phyloP scores from a whole-genome alignment of 139 green algal species.

The Diplosphaera chodatii region DNA sequence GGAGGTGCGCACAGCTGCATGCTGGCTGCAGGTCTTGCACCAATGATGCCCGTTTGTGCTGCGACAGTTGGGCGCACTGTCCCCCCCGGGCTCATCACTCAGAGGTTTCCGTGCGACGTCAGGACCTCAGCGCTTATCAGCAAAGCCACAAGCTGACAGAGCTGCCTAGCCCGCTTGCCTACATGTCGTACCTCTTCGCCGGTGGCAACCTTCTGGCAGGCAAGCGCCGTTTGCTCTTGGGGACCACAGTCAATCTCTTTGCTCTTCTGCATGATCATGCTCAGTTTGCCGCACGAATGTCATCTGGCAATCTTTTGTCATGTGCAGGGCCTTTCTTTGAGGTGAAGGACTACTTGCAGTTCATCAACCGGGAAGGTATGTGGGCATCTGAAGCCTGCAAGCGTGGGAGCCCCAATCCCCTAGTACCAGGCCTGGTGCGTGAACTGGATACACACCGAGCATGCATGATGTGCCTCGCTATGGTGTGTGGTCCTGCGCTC shows the following conservation, averaged over 20 bases:
- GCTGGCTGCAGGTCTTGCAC: too few relatives aligned
- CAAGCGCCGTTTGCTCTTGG: neutral
- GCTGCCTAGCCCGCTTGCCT: constrained; percentile 60
- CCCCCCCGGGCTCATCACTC: neutral
- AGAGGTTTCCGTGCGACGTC: neutral
- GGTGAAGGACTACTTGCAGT: constrained; percentile 67
- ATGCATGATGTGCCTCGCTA: too few relatives aligned
- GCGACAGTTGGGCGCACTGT: too few relatives aligned
- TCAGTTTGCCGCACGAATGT: too few relatives aligned
- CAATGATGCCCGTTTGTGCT: too few relatives aligned
- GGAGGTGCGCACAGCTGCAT: constrained; percentile 10
- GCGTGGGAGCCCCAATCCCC: constrained; percentile 16
- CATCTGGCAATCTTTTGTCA: too few relatives aligned
- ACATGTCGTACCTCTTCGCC: constrained; percentile 63
- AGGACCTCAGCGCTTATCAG: constrained; percentile 23
- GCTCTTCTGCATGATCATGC: too few relatives aligned
- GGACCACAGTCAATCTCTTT: too few relatives aligned
- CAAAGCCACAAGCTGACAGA: constrained; percentile 18
- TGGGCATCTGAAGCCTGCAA: constrained; percentile 12
- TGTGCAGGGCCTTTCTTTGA: constrained; percentile 67
- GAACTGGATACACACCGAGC: too few relatives aligned
- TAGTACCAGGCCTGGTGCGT: constrained; percentile 25
- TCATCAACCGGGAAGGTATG: constrained; percentile 45
- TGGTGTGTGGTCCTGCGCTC: too few relatives aligned
- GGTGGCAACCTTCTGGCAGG: constrained; percentile 72